A percentile compares a stretch with the other conserved stretches of the same genome.
phyloP scores from a whole-genome alignment of 371 early-diverging fungal species.

The Actinomortierella wolfii region DNA sequence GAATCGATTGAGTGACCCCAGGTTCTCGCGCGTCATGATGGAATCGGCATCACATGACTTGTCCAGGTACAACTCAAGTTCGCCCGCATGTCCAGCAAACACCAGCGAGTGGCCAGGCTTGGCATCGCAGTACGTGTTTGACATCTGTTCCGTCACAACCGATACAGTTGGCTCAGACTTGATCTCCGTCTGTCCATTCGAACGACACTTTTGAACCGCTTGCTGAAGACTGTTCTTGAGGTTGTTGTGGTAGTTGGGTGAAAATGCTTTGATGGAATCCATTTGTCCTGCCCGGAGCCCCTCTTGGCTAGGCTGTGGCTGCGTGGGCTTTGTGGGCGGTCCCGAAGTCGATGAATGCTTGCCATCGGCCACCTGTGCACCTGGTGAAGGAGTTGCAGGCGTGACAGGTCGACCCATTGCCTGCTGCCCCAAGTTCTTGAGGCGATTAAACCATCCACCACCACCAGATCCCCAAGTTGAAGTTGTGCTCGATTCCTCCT shows the following conservation, averaged over 20 bases:
- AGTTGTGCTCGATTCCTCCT: background rate
- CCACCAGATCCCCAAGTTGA: conserved; percentile 9
- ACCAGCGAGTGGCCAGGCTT: conserved; percentile 61
- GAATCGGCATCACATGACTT: conserved; percentile 50
- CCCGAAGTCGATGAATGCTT: conserved; percentile 23
- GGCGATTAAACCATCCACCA: conserved; percentile 42
- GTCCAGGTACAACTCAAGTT: conserved; percentile 61
- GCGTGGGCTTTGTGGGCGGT: conserved; percentile 1
- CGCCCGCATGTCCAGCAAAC: conserved; percentile 53
- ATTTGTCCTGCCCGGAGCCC: too few species aligned
- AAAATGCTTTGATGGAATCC: conserved; percentile 35
- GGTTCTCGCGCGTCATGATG: conserved; percentile 50
- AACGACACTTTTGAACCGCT: conserved; percentile 62
- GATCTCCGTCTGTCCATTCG: conserved; percentile 49
- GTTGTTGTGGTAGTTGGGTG: conserved; percentile 54
- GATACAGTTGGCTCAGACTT: conserved; percentile 26
- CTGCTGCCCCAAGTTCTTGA: conserved; percentile 39
- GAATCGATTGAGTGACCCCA: conserved; percentile 57
- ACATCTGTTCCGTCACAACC: conserved; percentile 24
- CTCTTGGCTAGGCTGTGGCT: background rate
- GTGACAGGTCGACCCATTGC: conserved; percentile 4
- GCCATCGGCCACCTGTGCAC: conserved; percentile 1
- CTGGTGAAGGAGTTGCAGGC: conserved; percentile 6
- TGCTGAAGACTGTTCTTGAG: conserved; percentile 55
- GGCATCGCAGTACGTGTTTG: conserved; percentile 56